These are phyloP conservation scores for Boeremia exigua DNA, from an alignment of 2,329 filamentous ascomycete species.

Conservation along the genomic window DNA sequence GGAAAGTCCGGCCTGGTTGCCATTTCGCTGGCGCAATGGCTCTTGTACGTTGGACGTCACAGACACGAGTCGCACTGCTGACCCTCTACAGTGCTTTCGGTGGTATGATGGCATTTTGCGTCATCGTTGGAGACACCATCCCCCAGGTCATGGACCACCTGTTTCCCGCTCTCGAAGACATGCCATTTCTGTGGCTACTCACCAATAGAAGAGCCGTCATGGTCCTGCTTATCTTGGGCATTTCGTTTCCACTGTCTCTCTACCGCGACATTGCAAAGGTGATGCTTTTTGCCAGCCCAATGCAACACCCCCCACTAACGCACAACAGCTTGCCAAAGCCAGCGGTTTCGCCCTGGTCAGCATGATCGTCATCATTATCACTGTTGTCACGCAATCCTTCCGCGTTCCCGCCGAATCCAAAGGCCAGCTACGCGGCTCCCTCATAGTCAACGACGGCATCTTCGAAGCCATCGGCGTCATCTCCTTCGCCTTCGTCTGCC, in stretches of 20 bases:
- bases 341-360: conserved; percentile 91
- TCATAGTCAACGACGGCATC: conserved; percentile 84
- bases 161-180: conserved; percentile 75
- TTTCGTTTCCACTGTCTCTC: conserved; percentile 89
- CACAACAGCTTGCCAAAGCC: conserved; percentile 82
- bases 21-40: conserved; percentile 92
- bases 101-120: conserved; percentile 97
- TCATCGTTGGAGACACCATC: conserved; percentile 96
- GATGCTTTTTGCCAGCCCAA: conserved; percentile 10
- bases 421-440: conserved; percentile 72
- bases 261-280: conserved; percentile 95
- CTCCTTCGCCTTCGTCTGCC: conserved; percentile 82
- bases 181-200: conserved; percentile 81
- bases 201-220: conserved; percentile 84
- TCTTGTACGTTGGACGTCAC: conserved; percentile 64
- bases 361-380: conserved; percentile 88
- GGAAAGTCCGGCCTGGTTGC: conserved; percentile 86
- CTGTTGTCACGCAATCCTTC: conserved; percentile 83
- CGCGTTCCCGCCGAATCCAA: conserved; percentile 73
- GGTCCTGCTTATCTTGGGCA: conserved; percentile 80
- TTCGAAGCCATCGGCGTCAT: conserved; percentile 98
- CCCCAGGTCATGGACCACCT: conserved; percentile 85
- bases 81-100: conserved; percentile 74
- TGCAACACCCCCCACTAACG: conserved; percentile 39
- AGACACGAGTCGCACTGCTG: conserved; percentile 18